Percentiles rank a stretch among this genome's conserved stretches.
Conservation (phyloP, 352 stramenopile species). For the Plasmopara muralis region DNA sequence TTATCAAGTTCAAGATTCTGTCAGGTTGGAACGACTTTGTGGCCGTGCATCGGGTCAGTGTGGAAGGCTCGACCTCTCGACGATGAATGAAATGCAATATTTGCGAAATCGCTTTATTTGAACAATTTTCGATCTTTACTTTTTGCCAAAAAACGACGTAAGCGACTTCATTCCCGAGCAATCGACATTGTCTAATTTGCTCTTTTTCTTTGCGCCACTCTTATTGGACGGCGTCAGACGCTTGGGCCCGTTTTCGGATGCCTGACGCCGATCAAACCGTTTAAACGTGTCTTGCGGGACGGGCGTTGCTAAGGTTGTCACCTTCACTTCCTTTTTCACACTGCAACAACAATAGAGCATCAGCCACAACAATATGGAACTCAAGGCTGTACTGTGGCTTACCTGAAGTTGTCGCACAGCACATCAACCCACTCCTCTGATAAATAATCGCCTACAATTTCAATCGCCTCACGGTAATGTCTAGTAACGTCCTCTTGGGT, state of each 20-base stretch:
- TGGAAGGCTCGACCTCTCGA: slow-evolving; percentile 62
- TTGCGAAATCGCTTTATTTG: slow-evolving; percentile 11
- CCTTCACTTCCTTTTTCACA: slow-evolving; percentile 20
- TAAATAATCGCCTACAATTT: slow-evolving; percentile 54
- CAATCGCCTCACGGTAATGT: slow-evolving; percentile 42
- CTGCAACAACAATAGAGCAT: slow-evolving; percentile 11
- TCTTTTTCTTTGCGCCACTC: slow-evolving; percentile 62
- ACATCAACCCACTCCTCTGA: slow-evolving; percentile 32
- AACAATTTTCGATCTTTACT: slow-evolving; percentile 24
- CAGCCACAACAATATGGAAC: background rate
- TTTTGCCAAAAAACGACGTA: slow-evolving; percentile 78
- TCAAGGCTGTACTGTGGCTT: slow-evolving; percentile 4
- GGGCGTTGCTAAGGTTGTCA: slow-evolving; percentile 8
- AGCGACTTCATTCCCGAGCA: slow-evolving; percentile 79
- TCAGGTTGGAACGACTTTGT: slow-evolving; percentile 82
- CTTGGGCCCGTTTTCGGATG: slow-evolving; percentile 28
- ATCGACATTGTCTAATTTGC: slow-evolving; percentile 71
- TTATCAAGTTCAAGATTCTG: slow-evolving; percentile 81
- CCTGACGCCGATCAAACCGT: slow-evolving; percentile 30
- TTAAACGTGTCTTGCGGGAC: slow-evolving; percentile 29
- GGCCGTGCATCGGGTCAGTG: slow-evolving; percentile 62
- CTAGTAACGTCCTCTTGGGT: slow-evolving; percentile 15
- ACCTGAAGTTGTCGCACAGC: slow-evolving; percentile 54
- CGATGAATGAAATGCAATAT: slow-evolving; percentile 25
- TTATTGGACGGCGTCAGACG: slow-evolving; percentile 25